Conservation (phyloP, 1,139 yeast species). For the Geotrichum carabidarum region DNA sequence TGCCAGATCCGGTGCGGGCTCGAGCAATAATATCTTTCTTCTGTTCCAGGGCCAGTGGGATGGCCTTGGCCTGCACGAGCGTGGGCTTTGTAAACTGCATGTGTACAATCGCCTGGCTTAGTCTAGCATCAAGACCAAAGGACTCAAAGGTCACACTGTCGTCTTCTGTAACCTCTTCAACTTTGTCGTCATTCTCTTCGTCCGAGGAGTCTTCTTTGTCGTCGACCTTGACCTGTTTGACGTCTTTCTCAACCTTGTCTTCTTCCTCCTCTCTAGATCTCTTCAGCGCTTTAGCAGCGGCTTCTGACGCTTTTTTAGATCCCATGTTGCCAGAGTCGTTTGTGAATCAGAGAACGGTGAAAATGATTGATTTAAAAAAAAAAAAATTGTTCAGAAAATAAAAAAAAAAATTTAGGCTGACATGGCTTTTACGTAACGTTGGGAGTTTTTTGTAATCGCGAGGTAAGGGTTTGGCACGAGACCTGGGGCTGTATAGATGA, state of each 20-base stretch:
- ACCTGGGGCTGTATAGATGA: not conserved
- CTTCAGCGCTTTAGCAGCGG: constrained; percentile 9
- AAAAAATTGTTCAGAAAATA: not conserved
- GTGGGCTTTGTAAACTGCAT: constrained; percentile 84
- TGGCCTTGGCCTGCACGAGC: constrained; percentile 83
- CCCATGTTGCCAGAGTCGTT: not conserved
- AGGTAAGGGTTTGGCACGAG: constrained; percentile 3
- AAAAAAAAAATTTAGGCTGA: not conserved
- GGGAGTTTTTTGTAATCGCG: constrained; percentile 3
- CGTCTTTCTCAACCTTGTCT: not conserved
- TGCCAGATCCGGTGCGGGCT: constrained; percentile 89
- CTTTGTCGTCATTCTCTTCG: constrained; percentile 6
- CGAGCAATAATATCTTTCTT: constrained; percentile 82
- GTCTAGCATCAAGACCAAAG: constrained; percentile 62
- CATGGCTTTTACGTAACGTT: not conserved
- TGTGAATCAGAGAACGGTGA: not conserved
- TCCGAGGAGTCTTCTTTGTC: not conserved
- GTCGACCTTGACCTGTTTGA: not conserved
- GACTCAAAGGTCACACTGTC: constrained; percentile 25
- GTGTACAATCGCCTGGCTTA: constrained; percentile 69
- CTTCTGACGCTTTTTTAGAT: constrained; percentile 5
- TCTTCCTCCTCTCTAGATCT: not conserved
- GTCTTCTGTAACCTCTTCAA: constrained; percentile 9
- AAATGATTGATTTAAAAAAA: not conserved
- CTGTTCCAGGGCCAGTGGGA: constrained; percentile 83